These are phyloP conservation scores for Babesia microti DNA, from an alignment of 169 alveolate species.

Conservation along the genomic window DNA sequence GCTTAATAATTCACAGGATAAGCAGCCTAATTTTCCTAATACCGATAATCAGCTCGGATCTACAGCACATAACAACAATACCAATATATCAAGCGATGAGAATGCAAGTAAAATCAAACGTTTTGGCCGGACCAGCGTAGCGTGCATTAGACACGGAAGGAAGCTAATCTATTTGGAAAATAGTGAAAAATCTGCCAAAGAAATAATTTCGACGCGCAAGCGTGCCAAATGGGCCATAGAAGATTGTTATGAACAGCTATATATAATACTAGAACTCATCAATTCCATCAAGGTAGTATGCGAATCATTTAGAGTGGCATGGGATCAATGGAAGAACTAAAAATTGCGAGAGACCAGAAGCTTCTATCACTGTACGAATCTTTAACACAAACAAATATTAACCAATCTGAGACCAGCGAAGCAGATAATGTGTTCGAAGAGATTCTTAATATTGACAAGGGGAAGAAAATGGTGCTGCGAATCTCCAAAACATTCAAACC, in stretches of 20 bases:
- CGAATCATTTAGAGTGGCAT: no score
- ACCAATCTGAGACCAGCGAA: no score
- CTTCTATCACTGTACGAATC: no score
- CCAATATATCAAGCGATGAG: background rate
- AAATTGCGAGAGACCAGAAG: no score
- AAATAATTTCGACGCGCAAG: conserved; percentile 8
- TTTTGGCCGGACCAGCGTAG: conserved; percentile 38
- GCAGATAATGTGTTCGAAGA: no score
- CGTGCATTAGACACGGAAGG: conserved; percentile 41
- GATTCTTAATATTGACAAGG: no score
- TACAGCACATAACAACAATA: background rate
- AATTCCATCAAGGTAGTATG: conserved; percentile 25
- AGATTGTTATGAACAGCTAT: conserved; percentile 34
- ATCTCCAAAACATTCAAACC: no score
- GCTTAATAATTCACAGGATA: no score
- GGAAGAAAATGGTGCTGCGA: no score
- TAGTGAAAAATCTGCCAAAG: conserved; percentile 1
- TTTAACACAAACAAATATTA: no score
- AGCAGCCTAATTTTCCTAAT: background rate
- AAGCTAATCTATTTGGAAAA: conserved; percentile 24
- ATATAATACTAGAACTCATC: conserved; percentile 25
- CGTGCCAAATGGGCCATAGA: conserved; percentile 29
- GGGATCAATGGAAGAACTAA: no score
- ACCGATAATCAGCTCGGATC: conserved; percentile 2
- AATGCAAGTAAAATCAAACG: conserved; percentile 13